phyloP scores from a whole-genome alignment of 352 stramenopile genomes.

The Phytophthora parvispora region DNA sequence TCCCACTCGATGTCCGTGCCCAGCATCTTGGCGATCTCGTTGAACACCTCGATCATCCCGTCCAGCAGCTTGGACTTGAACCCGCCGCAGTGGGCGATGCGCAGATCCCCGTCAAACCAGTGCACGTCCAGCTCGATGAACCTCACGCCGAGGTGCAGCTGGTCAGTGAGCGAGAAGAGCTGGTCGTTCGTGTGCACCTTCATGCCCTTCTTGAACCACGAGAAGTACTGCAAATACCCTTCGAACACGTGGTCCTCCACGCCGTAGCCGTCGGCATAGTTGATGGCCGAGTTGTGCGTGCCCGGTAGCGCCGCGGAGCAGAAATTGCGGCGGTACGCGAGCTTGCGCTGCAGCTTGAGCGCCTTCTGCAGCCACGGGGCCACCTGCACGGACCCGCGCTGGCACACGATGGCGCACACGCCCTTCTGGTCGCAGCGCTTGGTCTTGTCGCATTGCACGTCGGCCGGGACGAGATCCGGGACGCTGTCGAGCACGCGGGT shows the following conservation, averaged over 20 bases:
- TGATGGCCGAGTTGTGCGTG: constrained; percentile 86
- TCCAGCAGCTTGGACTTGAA: constrained; percentile 72
- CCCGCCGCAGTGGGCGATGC: constrained; percentile 78
- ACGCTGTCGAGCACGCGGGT: constrained; percentile 44
- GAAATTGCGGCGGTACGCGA: constrained; percentile 76
- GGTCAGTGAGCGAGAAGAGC: constrained; percentile 80
- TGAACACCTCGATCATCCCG: constrained; percentile 74
- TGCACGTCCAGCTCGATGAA: constrained; percentile 89
- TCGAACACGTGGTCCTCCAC: constrained; percentile 85
- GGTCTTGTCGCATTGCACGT: constrained; percentile 63
- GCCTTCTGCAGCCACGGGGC: constrained; percentile 67
- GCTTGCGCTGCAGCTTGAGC: constrained; percentile 73
- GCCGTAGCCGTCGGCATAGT: constrained; percentile 71
- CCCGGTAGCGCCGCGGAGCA: constrained; percentile 75
- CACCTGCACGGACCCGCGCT: constrained; percentile 63
- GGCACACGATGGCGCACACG: constrained; percentile 74
- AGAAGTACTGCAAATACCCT: constrained; percentile 69
- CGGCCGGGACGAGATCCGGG: constrained; percentile 73
- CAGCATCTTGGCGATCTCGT: constrained; percentile 53
- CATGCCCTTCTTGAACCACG: constrained; percentile 55
- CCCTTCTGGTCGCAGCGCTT: constrained; percentile 68
- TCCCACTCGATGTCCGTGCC: constrained; percentile 65
- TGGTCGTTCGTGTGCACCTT: constrained; percentile 83
- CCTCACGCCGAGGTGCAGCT: constrained; percentile 79
- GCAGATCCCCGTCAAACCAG: constrained; percentile 75